Evolutionary conservation across 345 rosid species (phyloP).

Genomic region (Firmiana major): DNA sequence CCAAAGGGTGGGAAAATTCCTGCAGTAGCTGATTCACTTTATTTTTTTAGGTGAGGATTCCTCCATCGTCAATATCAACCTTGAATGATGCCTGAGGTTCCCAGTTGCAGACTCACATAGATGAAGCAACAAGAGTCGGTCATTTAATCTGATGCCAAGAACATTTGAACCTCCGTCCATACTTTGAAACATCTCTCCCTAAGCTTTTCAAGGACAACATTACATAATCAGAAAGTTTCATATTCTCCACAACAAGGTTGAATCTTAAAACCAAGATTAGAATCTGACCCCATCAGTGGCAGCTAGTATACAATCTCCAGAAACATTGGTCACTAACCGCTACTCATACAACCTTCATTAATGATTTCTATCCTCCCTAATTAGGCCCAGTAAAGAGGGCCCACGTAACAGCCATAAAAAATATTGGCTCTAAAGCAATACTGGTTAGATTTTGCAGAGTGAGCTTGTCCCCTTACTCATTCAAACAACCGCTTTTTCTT

Average conservation of each 20-base stretch:
- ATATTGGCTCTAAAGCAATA: background rate
- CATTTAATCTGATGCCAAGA: background rate
- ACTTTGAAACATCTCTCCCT: background rate
- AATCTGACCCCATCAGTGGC: conserved; percentile 33
- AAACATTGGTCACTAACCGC: conserved; percentile 13
- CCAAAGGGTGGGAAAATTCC: no score
- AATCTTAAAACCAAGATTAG: conserved; percentile 12
- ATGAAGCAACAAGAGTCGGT: background rate
- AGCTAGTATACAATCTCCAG: background rate
- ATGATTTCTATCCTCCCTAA: conserved; percentile 25
- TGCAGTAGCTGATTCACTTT: no score
- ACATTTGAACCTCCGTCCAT: conserved; percentile 18
- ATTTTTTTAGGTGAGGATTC: background rate
- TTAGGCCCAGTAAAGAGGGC: conserved; percentile 12
- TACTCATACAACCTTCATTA: conserved; percentile 24
- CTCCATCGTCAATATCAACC: background rate
- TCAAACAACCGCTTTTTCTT: conserved; percentile 2
- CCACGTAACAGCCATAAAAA: conserved; percentile 15
- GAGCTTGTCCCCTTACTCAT: conserved; percentile 21
- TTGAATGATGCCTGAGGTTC: background rate
- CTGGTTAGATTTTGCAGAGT: background rate
- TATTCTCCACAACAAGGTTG: conserved; percentile 14
- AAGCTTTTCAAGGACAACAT: background rate
- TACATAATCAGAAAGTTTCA: conserved; percentile 17
- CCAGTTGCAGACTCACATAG: background rate